Base-by-base conservation (phyloP, 192 early-diverging fungal species). In the Thoreauomyces humboldtii region DNA sequence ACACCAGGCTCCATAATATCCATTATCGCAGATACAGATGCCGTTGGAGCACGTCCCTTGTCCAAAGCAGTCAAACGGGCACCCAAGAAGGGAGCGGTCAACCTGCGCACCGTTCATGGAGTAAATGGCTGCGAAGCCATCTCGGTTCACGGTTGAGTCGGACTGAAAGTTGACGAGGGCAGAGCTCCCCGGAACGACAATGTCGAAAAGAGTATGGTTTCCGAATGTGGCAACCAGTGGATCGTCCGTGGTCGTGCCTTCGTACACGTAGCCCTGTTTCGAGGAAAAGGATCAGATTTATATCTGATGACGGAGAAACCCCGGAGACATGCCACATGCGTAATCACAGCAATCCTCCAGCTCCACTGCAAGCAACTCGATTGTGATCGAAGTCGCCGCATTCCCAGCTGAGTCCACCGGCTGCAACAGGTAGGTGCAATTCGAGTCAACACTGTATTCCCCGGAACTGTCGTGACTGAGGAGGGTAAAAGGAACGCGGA, bases 51-150 rank as follows among this genome's bases (percentile, higher is more conserved):
- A 68, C 7, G 11, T 25, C n/a, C 66, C 66, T 15, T 35, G 41
- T 35, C 57, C 66, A 43, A 48, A 60, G 48, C 66, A 68, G 50
- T 68, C 46, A 25, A 68, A 61, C 4, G 66, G 66, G 27, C 66
- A 68, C 45, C 24, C 17, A 19, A 60, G 29, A 22, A 2, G 46
- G 24, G 25, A 52, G 15, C 31, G 33, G 14, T n/a, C 22, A 14
- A 60, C 38, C 7, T 33, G n/a, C 27, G 27, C 34, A 21, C 27
- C 48, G 21, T 59, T 27, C 37, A 56, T 45, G 43, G 37, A 56
- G 35, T 68, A 68, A 41, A 59, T 52, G 17, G 33, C 66, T 4
- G 46, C 35, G 14, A 68, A 60, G 2, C 66, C 66, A 60, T 59
- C 66, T 7, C 66, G 56, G 24, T 68, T 59, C 9, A 68, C 58